Evolutionary conservation across 345 rosid species (phyloP), one percentile per base, ranked within the genome.

Genomic region (Carallia brachiata): DNA sequence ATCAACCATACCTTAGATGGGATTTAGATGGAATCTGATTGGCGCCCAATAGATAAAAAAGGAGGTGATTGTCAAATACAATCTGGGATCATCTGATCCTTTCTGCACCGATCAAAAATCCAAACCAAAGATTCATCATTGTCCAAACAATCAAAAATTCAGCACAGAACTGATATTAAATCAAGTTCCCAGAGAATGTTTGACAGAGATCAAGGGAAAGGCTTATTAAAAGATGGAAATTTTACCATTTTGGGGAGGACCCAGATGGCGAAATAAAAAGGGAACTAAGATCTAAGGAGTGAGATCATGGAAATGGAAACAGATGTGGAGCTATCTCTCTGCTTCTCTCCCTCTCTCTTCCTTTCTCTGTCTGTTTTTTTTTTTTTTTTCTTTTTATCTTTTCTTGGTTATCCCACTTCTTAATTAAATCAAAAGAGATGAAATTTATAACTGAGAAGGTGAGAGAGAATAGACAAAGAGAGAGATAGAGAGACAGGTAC

Each of bases 251-350:
- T 57, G 82, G 71, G 72, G 78, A 82, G 73, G 81, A 84, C 85
- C 86, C 89, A 82, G 89, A 81, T 74, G 80, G 85, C 81, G 52
- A 84, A 85, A 73, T 23, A 79, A 81, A 78, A 81, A 70, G 34
- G 77, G 78, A 81, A 47, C 77, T 87, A 93, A 89, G 98, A 93
- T 93, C 97, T 87, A 82, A 82, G 72, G 68, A 81, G 81, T 75
- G 77, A 75, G 78, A 84, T 68, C 64, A 75, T 71, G 70, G 81
- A 76, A 82, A 85, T 74, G 82, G 78, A 84, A 85, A 84, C 80
- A 87, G 50, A 12, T 13, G 82, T 80, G 79, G 83, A 84, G 75
- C 86, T 83, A 83, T 84, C 79, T 69, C 58, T 69, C 37, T 73
- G 60, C 23, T 23, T 75, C 73, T 64, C 32, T 76, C 61, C 73